Percentiles rank a stretch among this genome's conserved stretches.
phyloP scores from a whole-genome alignment of 2,329 filamentous ascomycete genomes.

The Penicillium occitanis region DNA sequence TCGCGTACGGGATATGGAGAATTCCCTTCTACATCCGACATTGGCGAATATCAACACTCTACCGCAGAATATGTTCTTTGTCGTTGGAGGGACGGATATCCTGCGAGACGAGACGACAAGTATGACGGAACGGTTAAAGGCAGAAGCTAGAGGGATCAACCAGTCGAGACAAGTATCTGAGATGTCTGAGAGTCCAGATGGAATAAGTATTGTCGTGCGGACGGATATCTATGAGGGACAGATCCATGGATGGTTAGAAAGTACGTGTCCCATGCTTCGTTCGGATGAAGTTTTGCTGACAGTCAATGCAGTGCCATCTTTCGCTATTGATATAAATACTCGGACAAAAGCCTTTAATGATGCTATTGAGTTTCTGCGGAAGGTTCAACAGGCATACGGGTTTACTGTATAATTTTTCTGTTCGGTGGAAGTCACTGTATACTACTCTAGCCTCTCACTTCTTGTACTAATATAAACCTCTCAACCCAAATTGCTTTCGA shows the following conservation, averaged over 20 bases:
- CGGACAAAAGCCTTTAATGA: neutral
- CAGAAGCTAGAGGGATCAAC: neutral
- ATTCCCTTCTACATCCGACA: neutral
- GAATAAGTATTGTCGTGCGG: neutral
- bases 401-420: neutral
- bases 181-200: neutral
- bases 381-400: conserved; percentile 4
- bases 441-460: neutral
- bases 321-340: neutral
- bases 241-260: conserved; percentile 9
- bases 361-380: neutral
- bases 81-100: neutral
- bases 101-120: neutral
- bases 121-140: neutral
- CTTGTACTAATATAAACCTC: neutral
- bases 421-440: neutral
- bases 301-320: neutral
- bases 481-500: neutral
- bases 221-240: conserved; percentile 5
- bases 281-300: neutral
- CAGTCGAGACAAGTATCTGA: neutral
- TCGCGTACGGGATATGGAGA: neutral
- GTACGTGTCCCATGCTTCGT: neutral
- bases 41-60: neutral
- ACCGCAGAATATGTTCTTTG: neutral